Percentiles rank a stretch among this genome's conserved stretches.
These are phyloP conservation scores for Helicostylum pulchrum DNA, from an alignment of 192 early-diverging fungal genomes.

Conservation along the genomic window DNA sequence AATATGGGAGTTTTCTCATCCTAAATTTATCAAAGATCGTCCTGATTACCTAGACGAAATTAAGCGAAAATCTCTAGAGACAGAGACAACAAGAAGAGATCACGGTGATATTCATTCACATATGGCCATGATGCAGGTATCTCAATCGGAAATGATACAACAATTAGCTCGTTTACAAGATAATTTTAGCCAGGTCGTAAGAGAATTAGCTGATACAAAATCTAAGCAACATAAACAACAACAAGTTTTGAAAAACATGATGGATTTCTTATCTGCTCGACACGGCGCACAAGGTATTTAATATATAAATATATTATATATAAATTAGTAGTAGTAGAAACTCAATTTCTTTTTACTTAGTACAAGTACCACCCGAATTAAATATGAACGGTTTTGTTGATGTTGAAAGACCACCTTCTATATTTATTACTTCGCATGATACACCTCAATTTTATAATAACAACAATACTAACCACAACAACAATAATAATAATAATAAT, in stretches of 20 bases:
- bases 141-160: constrained; percentile 70
- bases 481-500: no score
- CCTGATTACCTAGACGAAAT: constrained; percentile 84
- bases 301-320: not conserved
- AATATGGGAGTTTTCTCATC: constrained; percentile 87
- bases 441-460: constrained; percentile 4
- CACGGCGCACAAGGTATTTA: not conserved
- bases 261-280: constrained; percentile 47
- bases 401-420: constrained; percentile 36
- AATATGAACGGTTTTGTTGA: not conserved
- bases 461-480: no score
- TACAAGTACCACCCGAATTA: constrained; percentile 10
- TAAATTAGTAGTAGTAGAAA: no score
- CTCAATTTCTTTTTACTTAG: not conserved
- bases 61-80: constrained; percentile 86
- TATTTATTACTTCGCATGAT: constrained; percentile 57
- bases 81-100: constrained; percentile 61
- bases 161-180: constrained; percentile 72
- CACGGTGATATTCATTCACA: constrained; percentile 72
- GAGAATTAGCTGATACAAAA: constrained; percentile 69
- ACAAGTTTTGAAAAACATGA: constrained; percentile 61
- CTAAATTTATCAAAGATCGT: constrained; percentile 73
- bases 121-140: constrained; percentile 73
- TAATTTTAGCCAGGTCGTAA: constrained; percentile 63
- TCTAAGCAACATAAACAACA: constrained; percentile 66